phyloP scores from a whole-genome alignment of 371 early-diverging fungal species.

The Apophysomyces sp. region DNA sequence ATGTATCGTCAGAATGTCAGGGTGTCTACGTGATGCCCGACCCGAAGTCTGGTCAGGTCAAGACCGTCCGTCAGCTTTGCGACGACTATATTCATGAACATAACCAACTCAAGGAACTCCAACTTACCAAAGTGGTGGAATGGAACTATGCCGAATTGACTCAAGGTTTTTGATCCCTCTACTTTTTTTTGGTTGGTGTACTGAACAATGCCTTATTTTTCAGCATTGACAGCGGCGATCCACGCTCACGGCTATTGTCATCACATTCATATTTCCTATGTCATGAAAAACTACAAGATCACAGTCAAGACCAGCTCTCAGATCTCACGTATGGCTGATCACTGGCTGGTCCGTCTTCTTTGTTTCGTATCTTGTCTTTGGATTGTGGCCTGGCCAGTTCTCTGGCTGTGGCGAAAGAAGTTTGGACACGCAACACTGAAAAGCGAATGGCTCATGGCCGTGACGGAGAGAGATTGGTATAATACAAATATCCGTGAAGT shows the following conservation, averaged over 20 bases:
- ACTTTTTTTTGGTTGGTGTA: background rate
- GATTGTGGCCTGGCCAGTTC: slow-evolving; percentile 36
- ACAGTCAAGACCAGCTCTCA: slow-evolving; percentile 28
- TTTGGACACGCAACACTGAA: slow-evolving; percentile 38
- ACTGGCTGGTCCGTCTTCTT: slow-evolving; percentile 20
- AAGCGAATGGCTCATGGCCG: slow-evolving; percentile 40
- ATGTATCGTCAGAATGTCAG: slow-evolving; percentile 23
- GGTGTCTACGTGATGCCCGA: slow-evolving; percentile 34
- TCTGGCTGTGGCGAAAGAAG: slow-evolving; percentile 23
- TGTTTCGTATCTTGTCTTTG: slow-evolving; percentile 39
- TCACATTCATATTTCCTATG: slow-evolving; percentile 32
- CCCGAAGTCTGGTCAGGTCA: slow-evolving; percentile 25
- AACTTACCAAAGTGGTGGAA: slow-evolving; percentile 33
- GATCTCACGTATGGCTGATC: slow-evolving; percentile 29
- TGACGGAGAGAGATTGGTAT: slow-evolving; percentile 40
- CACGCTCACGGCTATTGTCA: slow-evolving; percentile 34
- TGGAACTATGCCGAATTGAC: slow-evolving; percentile 45
- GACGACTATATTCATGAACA: slow-evolving; percentile 37
- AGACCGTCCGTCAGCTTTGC: slow-evolving; percentile 35
- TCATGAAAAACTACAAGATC: slow-evolving; percentile 31
- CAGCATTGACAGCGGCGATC: slow-evolving; percentile 41
- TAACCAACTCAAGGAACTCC: slow-evolving; percentile 38
- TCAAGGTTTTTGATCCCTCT: slow-evolving; percentile 14
- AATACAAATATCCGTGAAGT: slow-evolving; percentile 25
- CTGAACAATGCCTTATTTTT: background rate